Conservation (phyloP, 352 stramenopile species). For the Pythium scleroteichum region DNA sequence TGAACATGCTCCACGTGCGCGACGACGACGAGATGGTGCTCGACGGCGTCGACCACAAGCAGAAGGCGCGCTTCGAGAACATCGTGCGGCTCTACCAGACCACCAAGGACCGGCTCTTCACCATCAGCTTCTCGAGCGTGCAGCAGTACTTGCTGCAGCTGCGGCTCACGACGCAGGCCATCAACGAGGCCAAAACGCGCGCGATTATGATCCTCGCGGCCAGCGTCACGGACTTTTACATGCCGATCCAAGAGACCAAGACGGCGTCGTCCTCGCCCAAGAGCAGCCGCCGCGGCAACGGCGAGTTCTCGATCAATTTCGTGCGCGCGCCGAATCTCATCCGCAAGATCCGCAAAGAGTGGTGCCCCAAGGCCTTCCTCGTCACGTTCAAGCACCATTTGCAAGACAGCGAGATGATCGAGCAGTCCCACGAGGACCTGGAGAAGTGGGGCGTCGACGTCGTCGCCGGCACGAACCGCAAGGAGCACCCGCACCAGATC, state of each 20-base stretch:
- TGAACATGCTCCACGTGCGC: constrained; percentile 74
- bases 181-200: constrained; percentile 59
- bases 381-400: constrained; percentile 80
- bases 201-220: constrained; percentile 73
- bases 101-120: constrained; percentile 67
- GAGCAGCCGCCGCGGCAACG: constrained; percentile 25
- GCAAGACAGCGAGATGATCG: constrained; percentile 66
- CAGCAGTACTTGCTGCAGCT: constrained; percentile 83
- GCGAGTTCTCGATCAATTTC: constrained; percentile 79
- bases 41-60: constrained; percentile 59
- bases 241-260: constrained; percentile 35
- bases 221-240: constrained; percentile 85
- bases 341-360: constrained; percentile 78
- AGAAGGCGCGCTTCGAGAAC: constrained; percentile 73
- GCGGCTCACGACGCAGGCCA: constrained; percentile 54
- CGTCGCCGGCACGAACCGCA: constrained; percentile 61
- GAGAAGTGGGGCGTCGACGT: constrained; percentile 85
- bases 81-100: constrained; percentile 58
- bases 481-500: constrained; percentile 57
- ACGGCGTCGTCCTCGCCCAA: constrained; percentile 14
- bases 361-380: constrained; percentile 78
- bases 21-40: constrained; percentile 55
- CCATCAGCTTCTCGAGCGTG: constrained; percentile 76
- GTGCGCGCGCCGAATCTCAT: constrained; percentile 80
- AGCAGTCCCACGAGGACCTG: constrained; percentile 63